Evolutionary conservation across 805 yeast genomes (phyloP), one percentile per base, ranked within the genome.

Genomic region (Yamadazyma ubonensis): DNA sequence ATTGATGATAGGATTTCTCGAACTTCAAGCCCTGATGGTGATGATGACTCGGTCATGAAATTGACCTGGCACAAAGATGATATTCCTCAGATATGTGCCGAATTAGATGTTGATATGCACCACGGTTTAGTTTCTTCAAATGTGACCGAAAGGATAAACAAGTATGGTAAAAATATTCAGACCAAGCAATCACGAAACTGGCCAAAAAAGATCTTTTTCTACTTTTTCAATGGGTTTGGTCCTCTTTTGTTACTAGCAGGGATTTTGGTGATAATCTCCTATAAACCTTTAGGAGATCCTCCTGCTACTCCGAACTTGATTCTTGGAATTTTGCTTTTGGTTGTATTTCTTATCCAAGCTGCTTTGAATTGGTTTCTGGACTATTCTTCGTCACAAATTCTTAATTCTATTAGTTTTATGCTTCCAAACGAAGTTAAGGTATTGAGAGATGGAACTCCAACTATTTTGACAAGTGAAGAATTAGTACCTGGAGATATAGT

Each of bases 191-290:
- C 63, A 14, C 53, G 57, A 6, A 57, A 61, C 25, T 48, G 58
- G 34, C 40, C 58, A 18, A 59, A 51, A 44, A 68, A 61, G 49
- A 40, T 66, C 2, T 57, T 68, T 32, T 42, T 55, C 37, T 69
- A 73, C 50, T 55, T 69, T 40, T 73, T 73, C 56, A 76, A 76
- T 41, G 77, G 78, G 5, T 73, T 73, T 53, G 76, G 79, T 21
- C 44, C 60, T 1, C 54, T 73, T 31, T 55, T 73, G 26, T 50
- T 70, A 37, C 49, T 57, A 31, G 73, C 69, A 43, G 76, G 72
- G 38, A 50, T 71, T 7, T 57, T 74, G 17, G 68, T 69, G 47
- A 56, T 65, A 33, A 49, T 73, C 21, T 54, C 67, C 22, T 74
- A 76, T 73, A 71, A 69, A 42, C 77, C 78, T 4, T 55, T 73